Conservation (phyloP, 371 early-diverging fungal genomes). For the Coemansia sp. region DNA sequence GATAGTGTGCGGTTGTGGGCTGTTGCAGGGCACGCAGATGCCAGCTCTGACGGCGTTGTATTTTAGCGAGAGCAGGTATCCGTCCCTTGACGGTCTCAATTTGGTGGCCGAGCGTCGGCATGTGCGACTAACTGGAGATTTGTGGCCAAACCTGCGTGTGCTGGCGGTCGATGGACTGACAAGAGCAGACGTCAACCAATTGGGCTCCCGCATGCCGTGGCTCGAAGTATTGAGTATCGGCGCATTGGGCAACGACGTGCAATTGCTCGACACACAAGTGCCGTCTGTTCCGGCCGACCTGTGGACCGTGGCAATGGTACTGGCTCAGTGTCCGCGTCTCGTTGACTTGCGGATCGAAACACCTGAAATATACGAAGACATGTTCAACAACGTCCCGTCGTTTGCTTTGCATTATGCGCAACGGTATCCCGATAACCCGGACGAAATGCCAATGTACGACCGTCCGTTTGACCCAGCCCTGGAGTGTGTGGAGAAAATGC, state of each 20-base stretch:
- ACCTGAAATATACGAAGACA: slow-evolving; percentile 29
- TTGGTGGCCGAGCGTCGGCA: not conserved
- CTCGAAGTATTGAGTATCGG: slow-evolving; percentile 26
- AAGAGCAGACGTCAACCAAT: slow-evolving; percentile 1
- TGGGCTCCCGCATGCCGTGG: slow-evolving; percentile 7
- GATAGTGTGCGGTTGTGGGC: not conserved
- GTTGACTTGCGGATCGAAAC: slow-evolving; percentile 24
- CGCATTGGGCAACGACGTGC: slow-evolving; percentile 16
- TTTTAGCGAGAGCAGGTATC: slow-evolving; percentile 23
- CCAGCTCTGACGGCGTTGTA: slow-evolving; percentile 15
- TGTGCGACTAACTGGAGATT: slow-evolving; percentile 6
- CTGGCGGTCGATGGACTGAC: slow-evolving; percentile 24
- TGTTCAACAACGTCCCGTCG: slow-evolving; percentile 15
- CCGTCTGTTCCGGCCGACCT: not conserved
- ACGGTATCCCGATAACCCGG: not conserved
- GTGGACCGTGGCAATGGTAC: not conserved
- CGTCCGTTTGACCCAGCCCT: slow-evolving; percentile 9
- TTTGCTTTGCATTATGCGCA: not conserved
- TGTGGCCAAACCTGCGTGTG: slow-evolving; percentile 5
- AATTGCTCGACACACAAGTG: slow-evolving; percentile 1
- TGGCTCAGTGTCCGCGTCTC: slow-evolving; percentile 9
- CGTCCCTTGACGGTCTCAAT: slow-evolving; percentile 10
- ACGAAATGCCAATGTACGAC: not conserved
- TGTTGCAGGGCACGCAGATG: slow-evolving; percentile 13
- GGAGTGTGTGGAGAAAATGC: not conserved